Percentiles rank a stretch among this genome's conserved stretches.
phyloP scores from a whole-genome alignment of 495 filamentous ascomycete species.

The Tetracladium setigerum region DNA sequence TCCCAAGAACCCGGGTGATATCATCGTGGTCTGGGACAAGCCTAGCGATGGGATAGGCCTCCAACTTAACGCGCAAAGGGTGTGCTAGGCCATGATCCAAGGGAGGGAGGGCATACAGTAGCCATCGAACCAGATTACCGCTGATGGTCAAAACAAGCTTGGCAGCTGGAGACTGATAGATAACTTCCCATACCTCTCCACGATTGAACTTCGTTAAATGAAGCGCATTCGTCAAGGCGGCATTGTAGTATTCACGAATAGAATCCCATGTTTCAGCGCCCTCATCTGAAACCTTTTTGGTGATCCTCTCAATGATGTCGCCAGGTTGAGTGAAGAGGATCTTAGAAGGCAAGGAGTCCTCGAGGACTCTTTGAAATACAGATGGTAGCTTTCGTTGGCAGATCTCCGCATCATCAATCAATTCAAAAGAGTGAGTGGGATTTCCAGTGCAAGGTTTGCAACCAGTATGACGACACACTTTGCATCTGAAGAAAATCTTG shows the following conservation, averaged over 20 bases:
- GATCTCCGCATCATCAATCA: not conserved
- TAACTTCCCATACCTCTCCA: constrained; percentile 42
- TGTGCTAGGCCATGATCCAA: constrained; percentile 29
- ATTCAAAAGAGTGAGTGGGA: constrained; percentile 43
- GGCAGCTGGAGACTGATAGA: constrained; percentile 40
- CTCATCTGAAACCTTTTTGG: too few species aligned
- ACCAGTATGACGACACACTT: constrained; percentile 45
- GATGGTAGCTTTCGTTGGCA: constrained; percentile 30
- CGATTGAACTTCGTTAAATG: constrained; percentile 39
- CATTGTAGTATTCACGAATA: not conserved
- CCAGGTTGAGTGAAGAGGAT: constrained; percentile 31
- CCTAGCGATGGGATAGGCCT: constrained; percentile 45
- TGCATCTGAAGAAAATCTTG: constrained; percentile 38
- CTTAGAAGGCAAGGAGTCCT: constrained; percentile 38
- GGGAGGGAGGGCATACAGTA: constrained; percentile 41
- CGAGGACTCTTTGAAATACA: constrained; percentile 40
- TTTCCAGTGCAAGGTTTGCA: constrained; percentile 49
- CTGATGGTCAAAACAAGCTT: constrained; percentile 43
- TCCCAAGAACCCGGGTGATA: constrained; percentile 44
- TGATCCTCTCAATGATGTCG: not conserved
- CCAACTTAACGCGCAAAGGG: constrained; percentile 36
- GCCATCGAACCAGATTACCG: constrained; percentile 39
- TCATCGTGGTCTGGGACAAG: constrained; percentile 31
- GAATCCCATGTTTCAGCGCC: not conserved
- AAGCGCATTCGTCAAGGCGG: constrained; percentile 33